phyloP scores from a whole-genome alignment of 805 yeast genomes.

The Saccharomyces paradoxus region DNA sequence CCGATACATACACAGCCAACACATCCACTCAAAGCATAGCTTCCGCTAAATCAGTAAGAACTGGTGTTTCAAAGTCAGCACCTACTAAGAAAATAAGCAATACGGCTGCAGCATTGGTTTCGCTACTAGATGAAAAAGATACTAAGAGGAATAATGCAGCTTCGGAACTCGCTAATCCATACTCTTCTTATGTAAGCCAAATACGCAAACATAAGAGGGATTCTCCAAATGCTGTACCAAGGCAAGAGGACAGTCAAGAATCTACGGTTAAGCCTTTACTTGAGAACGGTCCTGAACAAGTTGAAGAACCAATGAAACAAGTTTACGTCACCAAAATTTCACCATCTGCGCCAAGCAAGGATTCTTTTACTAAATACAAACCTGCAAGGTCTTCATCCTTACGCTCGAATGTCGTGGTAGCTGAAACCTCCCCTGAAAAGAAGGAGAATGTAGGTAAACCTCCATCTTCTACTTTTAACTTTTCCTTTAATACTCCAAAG shows the following conservation, averaged over 20 bases:
- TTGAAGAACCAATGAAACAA: neutral
- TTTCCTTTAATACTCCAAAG: slow-evolving; percentile 2
- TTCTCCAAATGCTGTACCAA: slow-evolving; percentile 5
- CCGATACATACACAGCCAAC: neutral
- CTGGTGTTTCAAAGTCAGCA: neutral
- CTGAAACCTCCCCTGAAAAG: slow-evolving; percentile 11
- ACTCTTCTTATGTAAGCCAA: slow-evolving; percentile 24
- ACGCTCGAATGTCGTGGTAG: slow-evolving; percentile 26
- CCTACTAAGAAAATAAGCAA: slow-evolving; percentile 32
- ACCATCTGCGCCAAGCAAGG: neutral
- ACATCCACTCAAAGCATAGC: neutral
- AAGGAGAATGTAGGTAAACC: neutral
- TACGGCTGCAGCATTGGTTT: slow-evolving; percentile 43
- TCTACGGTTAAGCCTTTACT: neutral
- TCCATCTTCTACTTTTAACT: slow-evolving; percentile 6
- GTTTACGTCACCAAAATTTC: neutral
- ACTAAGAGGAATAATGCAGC: slow-evolving; percentile 4
- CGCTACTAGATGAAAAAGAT: slow-evolving; percentile 31
- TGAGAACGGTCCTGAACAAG: slow-evolving; percentile 1
- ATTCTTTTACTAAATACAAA: slow-evolving; percentile 25
- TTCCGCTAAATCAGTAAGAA: slow-evolving; percentile 2
- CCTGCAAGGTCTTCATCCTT: slow-evolving; percentile 34
- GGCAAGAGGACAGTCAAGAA: neutral
- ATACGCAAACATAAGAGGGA: slow-evolving; percentile 11
- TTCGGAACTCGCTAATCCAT: slow-evolving; percentile 36